Base-by-base conservation (phyloP, 2,329 filamentous ascomycete genomes). In the Scedosporium aurantiacum region DNA sequence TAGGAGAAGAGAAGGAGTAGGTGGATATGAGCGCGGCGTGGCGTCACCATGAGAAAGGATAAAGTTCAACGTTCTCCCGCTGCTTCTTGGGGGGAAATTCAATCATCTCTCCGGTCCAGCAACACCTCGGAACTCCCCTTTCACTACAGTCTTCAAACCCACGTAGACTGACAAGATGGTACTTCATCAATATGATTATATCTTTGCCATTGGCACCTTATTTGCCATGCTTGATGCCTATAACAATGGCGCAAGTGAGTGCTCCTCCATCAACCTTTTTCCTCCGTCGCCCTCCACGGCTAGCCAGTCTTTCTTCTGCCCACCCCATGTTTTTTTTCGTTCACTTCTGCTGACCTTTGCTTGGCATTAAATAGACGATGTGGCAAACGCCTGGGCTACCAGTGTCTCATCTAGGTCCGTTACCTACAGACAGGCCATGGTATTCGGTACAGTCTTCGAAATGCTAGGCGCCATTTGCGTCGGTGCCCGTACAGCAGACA, bases 321-420 rank as follows among this genome's bases (percentile, higher is more conserved):
- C 7, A 8, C 1, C 54, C 54, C 12, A 32, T 21, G 16, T 5
- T 10, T 40, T 16, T 32, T 21, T 55, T n/a, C 45, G 12, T 8
- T n/a, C 18, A 4, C 50, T 28, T 55, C 12, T 28, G 16, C 43
- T 18, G 18, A 47, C 23, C 23, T 21, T 23, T 5, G 4, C 6
- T 21, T 25, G 12, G 12, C 54, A 16, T n/a, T n/a, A 32, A 23
- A 16, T 63, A 87, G 85, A 91, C 74, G 89, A 92, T 87, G 89
- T 93, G 62, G 89, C 89, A 70, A 93, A 93, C 75, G 78, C 89
- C 58, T 92, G 88, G 86, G 89, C 89, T 6, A 92, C 89, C 67
- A 87, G 83, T 55, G 88, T 92, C 63, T 91, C 89, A 21, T 91
- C 89, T n/a, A 78, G 89, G 60, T 91, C 89, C 66, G 79, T 90